Evolutionary conservation across 2,329 filamentous ascomycete species (phyloP).

Genomic region (Claviceps purpurea): DNA sequence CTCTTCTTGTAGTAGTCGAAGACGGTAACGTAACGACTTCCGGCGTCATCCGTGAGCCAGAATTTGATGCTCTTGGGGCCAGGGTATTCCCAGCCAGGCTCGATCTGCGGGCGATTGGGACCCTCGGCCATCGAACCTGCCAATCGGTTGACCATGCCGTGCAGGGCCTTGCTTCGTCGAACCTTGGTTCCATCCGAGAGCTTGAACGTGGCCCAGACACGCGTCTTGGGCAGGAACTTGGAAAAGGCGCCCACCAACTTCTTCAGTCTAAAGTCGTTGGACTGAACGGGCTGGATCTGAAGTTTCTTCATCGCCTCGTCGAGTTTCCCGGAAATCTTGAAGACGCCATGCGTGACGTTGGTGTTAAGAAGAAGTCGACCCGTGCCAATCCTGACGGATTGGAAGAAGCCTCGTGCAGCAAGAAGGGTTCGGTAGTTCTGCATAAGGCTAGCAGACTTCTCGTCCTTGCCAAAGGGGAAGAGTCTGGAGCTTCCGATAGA

Average conservation of each 20-base stretch:
- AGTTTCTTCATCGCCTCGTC: constrained; percentile 19
- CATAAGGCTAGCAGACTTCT: constrained; percentile 16
- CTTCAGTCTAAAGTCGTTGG: constrained; percentile 10
- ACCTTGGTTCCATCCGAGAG: constrained; percentile 19
- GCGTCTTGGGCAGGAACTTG: constrained; percentile 25
- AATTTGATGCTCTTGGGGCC: constrained; percentile 22
- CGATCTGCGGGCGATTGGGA: constrained; percentile 13
- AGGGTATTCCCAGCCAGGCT: constrained; percentile 13
- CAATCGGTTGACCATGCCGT: constrained; percentile 16
- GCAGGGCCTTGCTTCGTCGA: constrained; percentile 16
- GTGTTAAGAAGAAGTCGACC: constrained; percentile 40
- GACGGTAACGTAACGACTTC: constrained; percentile 23
- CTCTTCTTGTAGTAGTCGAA: constrained; percentile 30
- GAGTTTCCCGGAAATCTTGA: constrained; percentile 27
- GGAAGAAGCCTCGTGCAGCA: constrained; percentile 40
- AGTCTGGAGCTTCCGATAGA: constrained; percentile 34
- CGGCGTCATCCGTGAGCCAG: constrained; percentile 14
- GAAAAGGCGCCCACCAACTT: constrained; percentile 13
- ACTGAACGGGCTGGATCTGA: constrained; percentile 6
- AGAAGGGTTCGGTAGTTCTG: constrained; percentile 19
- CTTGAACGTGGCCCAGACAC: constrained; percentile 20
- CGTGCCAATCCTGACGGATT: constrained; percentile 39
- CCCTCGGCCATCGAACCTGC: constrained; percentile 5
- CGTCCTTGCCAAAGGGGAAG: constrained; percentile 27
- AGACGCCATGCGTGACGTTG: constrained; percentile 41